Percentiles rank a stretch among this genome's conserved stretches.
Evolutionary conservation across 768 basidiomycete species (phyloP).

Genomic region (Gloeopeniophorella convolvens): DNA sequence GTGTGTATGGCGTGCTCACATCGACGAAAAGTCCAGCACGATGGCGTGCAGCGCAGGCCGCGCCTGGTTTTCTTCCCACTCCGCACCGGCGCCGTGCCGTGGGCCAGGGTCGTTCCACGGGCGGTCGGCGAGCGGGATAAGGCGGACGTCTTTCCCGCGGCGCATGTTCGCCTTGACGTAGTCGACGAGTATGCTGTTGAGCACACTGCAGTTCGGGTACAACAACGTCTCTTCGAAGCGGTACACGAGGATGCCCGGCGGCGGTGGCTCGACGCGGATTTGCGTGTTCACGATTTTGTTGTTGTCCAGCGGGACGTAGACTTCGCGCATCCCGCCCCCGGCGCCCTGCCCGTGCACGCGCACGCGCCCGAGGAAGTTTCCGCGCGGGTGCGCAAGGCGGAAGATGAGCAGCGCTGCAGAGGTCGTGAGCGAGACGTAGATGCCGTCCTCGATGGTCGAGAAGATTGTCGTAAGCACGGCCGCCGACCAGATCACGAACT

Average conservation of each 20-base stretch:
- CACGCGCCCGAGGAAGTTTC: conserved; percentile 86
- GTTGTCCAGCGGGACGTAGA: conserved; percentile 72
- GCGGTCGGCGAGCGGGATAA: conserved; percentile 62
- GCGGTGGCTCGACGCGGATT: conserved; percentile 68
- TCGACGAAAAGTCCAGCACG: conserved; percentile 84
- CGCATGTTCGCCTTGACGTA: conserved; percentile 74
- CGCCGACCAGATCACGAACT: conserved; percentile 83
- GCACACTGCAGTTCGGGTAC: conserved; percentile 67
- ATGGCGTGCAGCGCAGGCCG: conserved; percentile 76
- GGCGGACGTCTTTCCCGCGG: conserved; percentile 65
- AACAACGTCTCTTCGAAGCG: conserved; percentile 87
- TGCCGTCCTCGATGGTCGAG: conserved; percentile 89
- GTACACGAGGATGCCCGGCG: conserved; percentile 86
- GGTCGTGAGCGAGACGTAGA: conserved; percentile 78
- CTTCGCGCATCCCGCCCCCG: conserved; percentile 47
- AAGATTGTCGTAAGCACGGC: conserved; percentile 89
- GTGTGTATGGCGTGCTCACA: conserved; percentile 39
- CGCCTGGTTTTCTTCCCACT: conserved; percentile 45
- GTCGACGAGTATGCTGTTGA: conserved; percentile 71
- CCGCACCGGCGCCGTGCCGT: conserved; percentile 36
- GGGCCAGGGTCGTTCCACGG: conserved; percentile 95
- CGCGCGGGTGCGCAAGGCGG: conserved; percentile 82
- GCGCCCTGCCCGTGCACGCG: conserved; percentile 41
- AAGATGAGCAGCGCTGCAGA: conserved; percentile 77
- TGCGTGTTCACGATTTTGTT: conserved; percentile 57